Base-by-base conservation (phyloP, 2,329 filamentous ascomycete genomes). In the Aureobasidium subglaciale region DNA sequence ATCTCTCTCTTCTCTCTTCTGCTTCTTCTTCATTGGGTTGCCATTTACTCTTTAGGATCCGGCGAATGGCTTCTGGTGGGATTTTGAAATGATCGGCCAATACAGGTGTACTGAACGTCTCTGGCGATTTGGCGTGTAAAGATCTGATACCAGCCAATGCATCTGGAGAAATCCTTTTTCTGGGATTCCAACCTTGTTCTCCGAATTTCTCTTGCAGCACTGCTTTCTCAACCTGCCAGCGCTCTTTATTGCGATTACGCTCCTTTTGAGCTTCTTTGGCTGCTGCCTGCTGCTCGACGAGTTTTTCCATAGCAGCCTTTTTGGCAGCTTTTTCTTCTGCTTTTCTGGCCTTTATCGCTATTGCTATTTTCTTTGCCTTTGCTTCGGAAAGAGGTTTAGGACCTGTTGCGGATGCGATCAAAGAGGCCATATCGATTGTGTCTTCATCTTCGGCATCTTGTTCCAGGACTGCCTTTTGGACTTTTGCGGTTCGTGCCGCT, bases 141-240 rank as follows among this genome's bases (percentile, higher is more conserved):
- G 88, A 85, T 38, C 90, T 84, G 63, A 99, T 95, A 38, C 90
- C 91, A n/a, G 88, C 85, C 29, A 96, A 76, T 1, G 91, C 90
- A 70, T 97, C 92, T 0, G 93, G 93, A 0, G 93, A 97, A 9
- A 99, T 79, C 57, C 85, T 85, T 71, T 95, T 96, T 46, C 81
- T 80, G 27, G 93, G 92, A 25, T 79, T 78, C 91, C 92, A 99
- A 9, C 85, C 74, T 35, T 73, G 83, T 7, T 85, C 81, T 1
- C 83, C 83, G 61, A 96, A 93, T 66, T 97, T 99, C 59, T 81
- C 71, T 63, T 85, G 81, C 32, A 95, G 71, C 0, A 84, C 86
- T 1, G 74, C 74, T 68, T 96, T 96, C 62, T 96, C 87, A 13
- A 81, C 69, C 67, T 82, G 78, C 93, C 93, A 97, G 3, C 65